Evolutionary conservation across 2,329 filamentous ascomycete species (phyloP), one percentile per base, ranked within the genome.

Genomic region (Didymella glomerata): DNA sequence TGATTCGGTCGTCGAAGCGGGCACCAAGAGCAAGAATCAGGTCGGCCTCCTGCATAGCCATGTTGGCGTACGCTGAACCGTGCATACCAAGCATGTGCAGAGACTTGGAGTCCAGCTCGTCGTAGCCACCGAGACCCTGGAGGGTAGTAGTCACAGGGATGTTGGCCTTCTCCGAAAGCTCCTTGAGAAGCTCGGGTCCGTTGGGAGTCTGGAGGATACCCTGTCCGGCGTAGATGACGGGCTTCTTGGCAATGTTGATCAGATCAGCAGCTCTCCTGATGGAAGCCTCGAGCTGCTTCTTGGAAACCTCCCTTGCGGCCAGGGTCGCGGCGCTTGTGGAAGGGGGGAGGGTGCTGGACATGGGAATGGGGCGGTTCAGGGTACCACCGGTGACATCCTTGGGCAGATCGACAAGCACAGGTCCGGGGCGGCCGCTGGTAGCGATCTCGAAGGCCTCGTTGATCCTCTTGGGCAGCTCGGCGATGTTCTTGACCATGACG

Each of bases 21-120:
- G 88, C 92, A 70, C 95, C 95, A 20, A 99, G 87, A 52, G 94
- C 94, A 71, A 99, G 92, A 78, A 99, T 95, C 63, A 99, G 84
- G 80, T 99, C 95, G 14, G 95, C 91, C 77, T 97, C 91, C 80
- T 99, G 94, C 83, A 99, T 97, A 16, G 95, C 88, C 90, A 97
- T 92, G 83, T 99, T 99, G 76, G 95, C 95, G 74, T 96, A 99
- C 8, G 93, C 93, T 9, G 93, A 90, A 61, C 95, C 95, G 83
- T 98, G 94, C 95, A 98, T 98, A 65, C 95, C 95, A 28, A 98
- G 88, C 95, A 99, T 99, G 81, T 98, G 93, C 50, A 98, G 85
- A 44, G 93, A 90, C 85, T 97, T 97, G 67, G 92, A 88, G 73
- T 98, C 92, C 13, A 95, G 86, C 82, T 98, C 95, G 72, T 98